Conservation (phyloP, 2,329 filamentous ascomycete genomes). For the Colletotrichum tropicicola region DNA sequence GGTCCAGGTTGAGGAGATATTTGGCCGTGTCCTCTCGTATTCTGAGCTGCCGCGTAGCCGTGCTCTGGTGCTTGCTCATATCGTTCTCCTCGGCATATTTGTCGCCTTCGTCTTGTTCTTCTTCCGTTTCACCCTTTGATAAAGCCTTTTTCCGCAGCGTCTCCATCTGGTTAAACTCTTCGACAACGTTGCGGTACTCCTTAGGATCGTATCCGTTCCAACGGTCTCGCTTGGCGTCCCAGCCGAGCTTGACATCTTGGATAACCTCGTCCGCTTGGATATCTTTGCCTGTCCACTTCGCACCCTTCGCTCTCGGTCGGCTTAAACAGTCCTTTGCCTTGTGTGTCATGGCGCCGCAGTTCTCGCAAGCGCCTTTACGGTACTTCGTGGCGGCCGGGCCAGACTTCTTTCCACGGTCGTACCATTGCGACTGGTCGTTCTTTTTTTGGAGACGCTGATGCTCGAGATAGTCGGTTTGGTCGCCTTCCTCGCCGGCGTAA, state of each 20-base stretch:
- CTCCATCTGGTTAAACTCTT: conserved; percentile 89
- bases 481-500: conserved; percentile 84
- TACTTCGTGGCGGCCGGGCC: conserved; percentile 95
- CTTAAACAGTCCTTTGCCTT: conserved; percentile 94
- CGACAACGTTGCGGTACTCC: conserved; percentile 87
- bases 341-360: conserved; percentile 97
- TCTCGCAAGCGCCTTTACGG: conserved; percentile 97
- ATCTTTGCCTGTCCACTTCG: conserved; percentile 90
- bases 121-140: conserved; percentile 57
- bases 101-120: conserved; percentile 66
- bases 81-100: conserved; percentile 95
- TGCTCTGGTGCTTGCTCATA: conserved; percentile 93
- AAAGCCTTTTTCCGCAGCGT: conserved; percentile 67
- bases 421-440: conserved; percentile 84
- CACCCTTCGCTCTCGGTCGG: conserved; percentile 87
- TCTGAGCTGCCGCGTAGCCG: conserved; percentile 87
- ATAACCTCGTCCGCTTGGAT: conserved; percentile 93
- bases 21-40: conserved; percentile 97
- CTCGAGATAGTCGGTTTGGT: conserved; percentile 88
- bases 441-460: conserved; percentile 90
- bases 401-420: conserved; percentile 85
- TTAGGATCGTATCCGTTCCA: conserved; percentile 98
- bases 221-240: conserved; percentile 96
- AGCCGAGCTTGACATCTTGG: conserved; percentile 86
- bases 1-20: conserved; percentile 92